Evolutionary conservation across 2,329 filamentous ascomycete species (phyloP), one percentile per base, ranked within the genome.

Genomic region (Penicillium oxalicum): DNA sequence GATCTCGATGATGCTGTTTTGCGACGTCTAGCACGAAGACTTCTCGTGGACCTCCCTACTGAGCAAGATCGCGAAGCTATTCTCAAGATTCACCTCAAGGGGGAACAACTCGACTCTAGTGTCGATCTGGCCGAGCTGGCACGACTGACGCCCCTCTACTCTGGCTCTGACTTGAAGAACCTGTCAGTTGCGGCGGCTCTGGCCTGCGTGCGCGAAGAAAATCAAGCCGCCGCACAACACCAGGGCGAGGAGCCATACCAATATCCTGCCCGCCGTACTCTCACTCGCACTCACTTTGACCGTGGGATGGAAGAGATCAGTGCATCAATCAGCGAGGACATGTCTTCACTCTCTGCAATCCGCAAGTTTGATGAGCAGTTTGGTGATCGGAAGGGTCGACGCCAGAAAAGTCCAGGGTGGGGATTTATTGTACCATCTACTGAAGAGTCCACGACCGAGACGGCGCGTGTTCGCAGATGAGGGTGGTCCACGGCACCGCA

Each of bases 291-390:
- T 2, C 93, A 98, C 70, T 97, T 98, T 63, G 86, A 91, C 12
- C 86, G 82, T 57, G 93, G 89, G 2, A 76, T 95, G 61, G 80
- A 82, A 60, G 91, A 97, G 69, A 95, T 98, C 58, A 88, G 86
- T 48, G 90, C 93, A 0, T 94, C 88, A 61, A 91, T 96, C 57
- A 91, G 83, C 60, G 91, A 96, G 68, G 91, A 98, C 62, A 97
- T 96, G 91, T 77, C 82, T 42, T 88, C 83, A 29, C 74, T 98
- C 53, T 81, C 82, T 56, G 87, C 88, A 9, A 95, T 98, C 61
- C 81, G 88, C 60, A 94, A 94, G 70, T 98, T 97, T 63, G 93
- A 98, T 65, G 88, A 95, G 71, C 87, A 91, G 67, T 98, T 91
- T 66, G 91, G 93, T 26, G 90, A 95, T 64, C 80, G 85, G 33